Conservation (phyloP, 495 filamentous ascomycete genomes). For the Aspergillus egyptiacus region DNA sequence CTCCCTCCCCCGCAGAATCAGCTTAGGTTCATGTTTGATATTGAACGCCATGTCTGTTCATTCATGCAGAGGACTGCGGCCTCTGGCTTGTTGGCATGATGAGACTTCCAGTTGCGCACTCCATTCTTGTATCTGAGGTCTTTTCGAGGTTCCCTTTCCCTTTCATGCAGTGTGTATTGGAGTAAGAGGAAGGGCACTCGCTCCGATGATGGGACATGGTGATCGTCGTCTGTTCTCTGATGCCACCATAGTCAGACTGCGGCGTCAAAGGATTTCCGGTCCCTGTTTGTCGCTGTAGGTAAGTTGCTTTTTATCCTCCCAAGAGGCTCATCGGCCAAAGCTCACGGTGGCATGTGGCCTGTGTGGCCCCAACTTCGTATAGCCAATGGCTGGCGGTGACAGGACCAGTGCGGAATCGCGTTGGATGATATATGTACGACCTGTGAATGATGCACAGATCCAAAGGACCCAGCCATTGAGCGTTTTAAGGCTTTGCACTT, state of each 20-base stretch:
- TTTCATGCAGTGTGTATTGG: too few species aligned
- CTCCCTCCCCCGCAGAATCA: too few species aligned
- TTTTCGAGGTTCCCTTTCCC: neutral
- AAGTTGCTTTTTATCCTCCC: neutral
- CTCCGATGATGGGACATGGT: neutral
- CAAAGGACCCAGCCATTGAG: neutral
- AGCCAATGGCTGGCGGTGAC: neutral
- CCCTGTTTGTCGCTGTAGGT: too few species aligned
- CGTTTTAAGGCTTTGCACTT: neutral
- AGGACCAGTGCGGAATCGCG: neutral
- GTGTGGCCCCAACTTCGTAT: neutral
- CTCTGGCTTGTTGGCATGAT: neutral
- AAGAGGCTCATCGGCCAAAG: neutral
- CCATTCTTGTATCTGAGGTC: neutral
- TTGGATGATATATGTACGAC: conserved; percentile 9
- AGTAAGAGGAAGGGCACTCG: neutral
- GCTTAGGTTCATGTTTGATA: too few species aligned
- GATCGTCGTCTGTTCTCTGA: neutral
- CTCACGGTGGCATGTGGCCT: neutral
- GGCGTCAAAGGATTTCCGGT: neutral
- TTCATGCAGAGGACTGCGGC: neutral
- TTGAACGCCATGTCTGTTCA: too few species aligned
- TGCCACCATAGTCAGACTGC: neutral
- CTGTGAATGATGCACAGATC: conserved; percentile 6
- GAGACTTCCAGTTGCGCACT: neutral